A percentile compares a stretch with the other conserved stretches of the same genome.
Conservation (phyloP, 2,329 filamentous ascomycete genomes). For the Microdochium paspali region DNA sequence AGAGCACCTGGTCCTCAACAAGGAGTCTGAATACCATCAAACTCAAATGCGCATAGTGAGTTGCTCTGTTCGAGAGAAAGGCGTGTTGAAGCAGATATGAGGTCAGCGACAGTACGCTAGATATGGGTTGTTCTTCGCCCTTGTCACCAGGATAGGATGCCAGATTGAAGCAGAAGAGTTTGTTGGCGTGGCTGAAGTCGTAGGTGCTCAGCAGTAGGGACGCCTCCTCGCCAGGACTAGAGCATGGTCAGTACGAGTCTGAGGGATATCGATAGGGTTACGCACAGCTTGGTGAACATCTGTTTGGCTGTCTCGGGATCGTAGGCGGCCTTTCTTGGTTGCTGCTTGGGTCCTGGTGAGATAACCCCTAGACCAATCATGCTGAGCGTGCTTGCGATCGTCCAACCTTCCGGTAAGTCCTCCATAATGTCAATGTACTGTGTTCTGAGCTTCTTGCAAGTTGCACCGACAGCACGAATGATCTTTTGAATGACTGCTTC, state of each 20-base stretch:
- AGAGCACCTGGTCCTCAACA: conserved; percentile 73
- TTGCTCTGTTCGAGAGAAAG: conserved; percentile 68
- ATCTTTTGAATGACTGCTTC: conserved; percentile 79
- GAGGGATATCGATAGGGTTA: conserved; percentile 8
- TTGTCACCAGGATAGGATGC: conserved; percentile 56
- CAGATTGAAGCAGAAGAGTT: conserved; percentile 83
- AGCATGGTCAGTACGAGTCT: conserved; percentile 15
- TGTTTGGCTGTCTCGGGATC: conserved; percentile 75
- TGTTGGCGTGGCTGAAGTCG: conserved; percentile 91
- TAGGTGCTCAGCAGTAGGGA: conserved; percentile 78
- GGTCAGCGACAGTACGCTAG: conserved; percentile 74
- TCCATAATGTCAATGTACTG: conserved; percentile 82
- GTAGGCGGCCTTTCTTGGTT: conserved; percentile 44
- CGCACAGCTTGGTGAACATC: conserved; percentile 71
- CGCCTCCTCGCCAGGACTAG: conserved; percentile 68
- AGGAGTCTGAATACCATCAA: conserved; percentile 79
- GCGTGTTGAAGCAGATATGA: conserved; percentile 94
- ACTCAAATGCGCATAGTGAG: conserved; percentile 76
- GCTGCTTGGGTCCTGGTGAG: conserved; percentile 56
- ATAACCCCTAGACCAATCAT: conserved; percentile 79
- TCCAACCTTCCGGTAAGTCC: conserved; percentile 86
- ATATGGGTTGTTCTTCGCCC: conserved; percentile 63
- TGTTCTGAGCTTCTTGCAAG: conserved; percentile 58
- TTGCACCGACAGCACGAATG: conserved; percentile 63
- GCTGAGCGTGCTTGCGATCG: conserved; percentile 66